These are phyloP conservation scores for Pseudophaeomoniella oleicola DNA, from an alignment of 2,329 filamentous ascomycete genomes.

Conservation along the genomic window DNA sequence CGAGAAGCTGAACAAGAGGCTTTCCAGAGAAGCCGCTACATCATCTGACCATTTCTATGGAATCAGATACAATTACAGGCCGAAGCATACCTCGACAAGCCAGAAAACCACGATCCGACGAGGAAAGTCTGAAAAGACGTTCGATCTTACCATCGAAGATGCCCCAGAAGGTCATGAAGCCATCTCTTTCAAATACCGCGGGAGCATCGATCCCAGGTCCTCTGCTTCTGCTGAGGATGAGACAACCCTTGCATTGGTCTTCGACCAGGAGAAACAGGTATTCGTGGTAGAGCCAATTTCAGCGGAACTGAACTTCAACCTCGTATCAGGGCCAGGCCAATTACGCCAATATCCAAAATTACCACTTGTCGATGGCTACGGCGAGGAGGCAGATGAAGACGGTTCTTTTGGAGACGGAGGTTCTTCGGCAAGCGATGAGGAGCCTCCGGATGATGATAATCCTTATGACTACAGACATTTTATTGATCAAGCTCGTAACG, in stretches of 20 bases:
- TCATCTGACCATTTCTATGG: constrained; percentile 18
- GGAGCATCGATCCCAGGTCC: constrained; percentile 22
- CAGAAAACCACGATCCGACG: constrained; percentile 21
- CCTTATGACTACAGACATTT: constrained; percentile 36
- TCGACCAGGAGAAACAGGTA: constrained; percentile 57
- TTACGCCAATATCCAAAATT: constrained; percentile 6
- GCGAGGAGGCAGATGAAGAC: constrained; percentile 18
- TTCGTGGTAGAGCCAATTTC: constrained; percentile 73
- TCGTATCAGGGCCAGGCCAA: constrained; percentile 46
- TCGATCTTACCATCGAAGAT: constrained; percentile 26
- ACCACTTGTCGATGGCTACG: constrained; percentile 8
- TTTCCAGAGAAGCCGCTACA: constrained; percentile 17
- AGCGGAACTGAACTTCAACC: constrained; percentile 77
- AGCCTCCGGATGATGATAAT: constrained; percentile 27
- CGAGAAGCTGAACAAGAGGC: constrained; percentile 15
- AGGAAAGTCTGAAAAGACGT: constrained; percentile 19
- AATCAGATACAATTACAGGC: constrained; percentile 31
- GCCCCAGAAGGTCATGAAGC: constrained; percentile 22
- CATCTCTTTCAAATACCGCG: constrained; percentile 24
- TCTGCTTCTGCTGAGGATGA: constrained; percentile 15
- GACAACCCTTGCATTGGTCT: constrained; percentile 44
- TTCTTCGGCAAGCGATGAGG: constrained; percentile 21
- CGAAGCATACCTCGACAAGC: constrained; percentile 24
- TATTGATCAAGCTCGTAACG: constrained; percentile 24
- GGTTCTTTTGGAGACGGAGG: constrained; percentile 13